phyloP scores from a whole-genome alignment of 2,329 filamentous ascomycete genomes.

The Neodidymelliopsis sp. region DNA sequence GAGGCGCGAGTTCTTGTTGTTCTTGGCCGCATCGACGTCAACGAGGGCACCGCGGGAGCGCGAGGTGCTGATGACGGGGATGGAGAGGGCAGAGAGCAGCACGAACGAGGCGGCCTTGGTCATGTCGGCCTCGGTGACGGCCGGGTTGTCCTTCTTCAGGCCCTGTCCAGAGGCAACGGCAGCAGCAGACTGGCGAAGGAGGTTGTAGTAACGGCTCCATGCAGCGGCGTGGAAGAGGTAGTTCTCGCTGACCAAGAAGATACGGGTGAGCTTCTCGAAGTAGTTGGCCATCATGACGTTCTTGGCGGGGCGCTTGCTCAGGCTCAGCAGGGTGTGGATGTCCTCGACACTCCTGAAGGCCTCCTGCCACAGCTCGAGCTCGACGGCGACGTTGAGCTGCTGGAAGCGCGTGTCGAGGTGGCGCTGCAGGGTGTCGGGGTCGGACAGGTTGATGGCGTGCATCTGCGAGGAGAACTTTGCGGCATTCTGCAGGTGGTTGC shows the following conservation, averaged over 20 bases:
- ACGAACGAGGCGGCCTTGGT: conserved; percentile 96
- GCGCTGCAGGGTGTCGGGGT: conserved; percentile 95
- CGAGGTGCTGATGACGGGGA: conserved; percentile 98
- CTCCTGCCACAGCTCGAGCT: conserved; percentile 98
- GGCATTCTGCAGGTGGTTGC: conserved; percentile 98
- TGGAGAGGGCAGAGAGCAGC: conserved; percentile 91
- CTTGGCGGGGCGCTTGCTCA: conserved; percentile 98
- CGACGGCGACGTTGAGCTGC: conserved; percentile 96
- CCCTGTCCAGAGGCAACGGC: conserved; percentile 84
- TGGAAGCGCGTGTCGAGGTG: conserved; percentile 98
- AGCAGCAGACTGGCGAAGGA: conserved; percentile 88
- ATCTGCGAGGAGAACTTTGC: conserved; percentile 99
- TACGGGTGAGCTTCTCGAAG: conserved; percentile 98
- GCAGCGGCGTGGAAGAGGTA: conserved; percentile 98
- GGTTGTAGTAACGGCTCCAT: conserved; percentile 96
- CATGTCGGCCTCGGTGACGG: conserved; percentile 86
- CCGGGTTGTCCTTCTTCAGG: conserved; percentile 93
- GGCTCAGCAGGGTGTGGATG: conserved; percentile 94
- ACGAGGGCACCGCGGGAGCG: conserved; percentile 94
- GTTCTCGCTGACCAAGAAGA: conserved; percentile 99
- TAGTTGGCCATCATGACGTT: conserved; percentile 99
- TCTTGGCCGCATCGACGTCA: conserved; percentile 94
- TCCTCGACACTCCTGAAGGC: conserved; percentile 99
- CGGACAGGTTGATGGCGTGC: conserved; percentile 98
- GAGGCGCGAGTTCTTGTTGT: conserved; percentile 98